phyloP scores from a whole-genome alignment of 2,329 filamentous ascomycete species.

The Aspergillus arachidicola region DNA sequence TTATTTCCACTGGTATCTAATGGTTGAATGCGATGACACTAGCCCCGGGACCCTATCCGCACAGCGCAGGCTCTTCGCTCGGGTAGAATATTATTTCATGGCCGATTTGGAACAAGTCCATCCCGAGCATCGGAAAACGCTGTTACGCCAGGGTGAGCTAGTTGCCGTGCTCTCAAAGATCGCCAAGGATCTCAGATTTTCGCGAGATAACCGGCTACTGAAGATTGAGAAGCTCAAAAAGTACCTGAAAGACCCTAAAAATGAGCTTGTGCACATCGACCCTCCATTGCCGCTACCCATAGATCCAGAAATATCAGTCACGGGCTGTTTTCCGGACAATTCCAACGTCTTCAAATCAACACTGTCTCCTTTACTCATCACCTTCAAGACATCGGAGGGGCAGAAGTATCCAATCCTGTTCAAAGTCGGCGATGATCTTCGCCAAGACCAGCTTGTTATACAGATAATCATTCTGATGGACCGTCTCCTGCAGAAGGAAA shows the following conservation, averaged over 20 bases:
- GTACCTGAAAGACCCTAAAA: constrained; percentile 83
- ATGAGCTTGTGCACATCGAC: constrained; percentile 81
- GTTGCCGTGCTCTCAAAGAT: constrained; percentile 85
- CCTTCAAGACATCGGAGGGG: constrained; percentile 79
- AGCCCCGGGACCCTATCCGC: constrained; percentile 73
- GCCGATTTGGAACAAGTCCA: constrained; percentile 77
- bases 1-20: constrained; percentile 97
- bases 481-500: constrained; percentile 90
- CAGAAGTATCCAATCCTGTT: constrained; percentile 90
- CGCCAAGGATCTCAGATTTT: constrained; percentile 82
- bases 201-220: constrained; percentile 73
- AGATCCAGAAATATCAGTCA: constrained; percentile 79
- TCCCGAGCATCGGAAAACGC: constrained; percentile 70
- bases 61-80: constrained; percentile 83
- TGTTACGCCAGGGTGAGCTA: constrained; percentile 86
- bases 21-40: constrained; percentile 90
- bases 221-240: constrained; percentile 86
- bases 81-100: constrained; percentile 97
- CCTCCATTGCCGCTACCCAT: constrained; percentile 85
- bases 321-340: constrained; percentile 79
- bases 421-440: constrained; percentile 94
- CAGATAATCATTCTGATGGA: constrained; percentile 99
- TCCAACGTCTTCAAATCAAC: constrained; percentile 95
- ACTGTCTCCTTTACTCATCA: constrained; percentile 84
- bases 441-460: constrained; percentile 95